A percentile compares a stretch with the other conserved stretches of the same genome.
phyloP scores from a whole-genome alignment of 345 rosid genomes.

The Luvunga scandens region DNA sequence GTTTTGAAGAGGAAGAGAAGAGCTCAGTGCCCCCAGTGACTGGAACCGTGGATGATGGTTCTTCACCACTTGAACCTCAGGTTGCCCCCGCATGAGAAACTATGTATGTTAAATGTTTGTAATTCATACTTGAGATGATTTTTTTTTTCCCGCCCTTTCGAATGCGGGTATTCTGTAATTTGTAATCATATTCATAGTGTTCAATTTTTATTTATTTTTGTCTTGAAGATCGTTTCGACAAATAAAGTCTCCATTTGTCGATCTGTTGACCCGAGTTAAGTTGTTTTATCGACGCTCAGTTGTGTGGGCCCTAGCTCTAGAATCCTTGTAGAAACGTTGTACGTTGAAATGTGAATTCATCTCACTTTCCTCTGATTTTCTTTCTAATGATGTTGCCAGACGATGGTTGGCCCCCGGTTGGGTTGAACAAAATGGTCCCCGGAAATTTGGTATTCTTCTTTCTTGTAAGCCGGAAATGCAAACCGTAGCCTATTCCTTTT shows the following conservation, averaged over 20 bases:
- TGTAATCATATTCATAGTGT: background rate
- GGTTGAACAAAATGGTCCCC: background rate
- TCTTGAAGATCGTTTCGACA: background rate
- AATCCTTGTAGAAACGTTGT: too few species aligned
- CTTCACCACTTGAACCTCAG: constrained; percentile 61
- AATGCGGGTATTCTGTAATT: constrained; percentile 1
- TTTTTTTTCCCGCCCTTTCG: background rate
- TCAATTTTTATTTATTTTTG: background rate
- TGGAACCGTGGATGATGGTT: constrained; percentile 43
- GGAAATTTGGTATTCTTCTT: background rate
- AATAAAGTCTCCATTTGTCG: background rate
- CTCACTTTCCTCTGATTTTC: too few species aligned
- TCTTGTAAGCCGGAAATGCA: background rate
- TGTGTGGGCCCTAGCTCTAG: too few species aligned
- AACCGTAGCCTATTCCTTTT: background rate
- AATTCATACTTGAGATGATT: constrained; percentile 8
- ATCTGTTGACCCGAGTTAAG: background rate
- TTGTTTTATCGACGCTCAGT: background rate
- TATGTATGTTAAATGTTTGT: background rate
- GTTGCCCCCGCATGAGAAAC: constrained; percentile 51
- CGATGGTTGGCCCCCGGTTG: too few species aligned
- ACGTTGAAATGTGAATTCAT: background rate
- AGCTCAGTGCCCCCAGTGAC: constrained; percentile 22
- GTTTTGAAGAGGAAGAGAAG: constrained; percentile 53
- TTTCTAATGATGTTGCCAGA: too few species aligned